phyloP scores from a whole-genome alignment of 108 stramenopile genomes.

The Conticribra guillardii region DNA sequence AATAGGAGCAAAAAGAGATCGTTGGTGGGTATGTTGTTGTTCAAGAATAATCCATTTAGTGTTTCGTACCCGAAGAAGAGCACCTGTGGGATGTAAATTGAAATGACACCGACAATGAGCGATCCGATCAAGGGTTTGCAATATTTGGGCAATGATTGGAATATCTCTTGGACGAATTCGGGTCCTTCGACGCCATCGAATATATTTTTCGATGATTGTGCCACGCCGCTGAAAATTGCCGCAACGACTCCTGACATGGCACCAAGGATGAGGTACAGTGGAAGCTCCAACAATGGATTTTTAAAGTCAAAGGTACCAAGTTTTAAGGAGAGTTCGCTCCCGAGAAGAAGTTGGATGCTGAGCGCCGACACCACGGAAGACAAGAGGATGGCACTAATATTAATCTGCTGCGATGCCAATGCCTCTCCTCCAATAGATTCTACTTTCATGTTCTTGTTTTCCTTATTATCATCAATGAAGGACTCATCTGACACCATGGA shows the following conservation, averaged over 20 bases:
- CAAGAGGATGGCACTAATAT: slow-evolving; percentile 75
- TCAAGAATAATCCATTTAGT: slow-evolving; percentile 81
- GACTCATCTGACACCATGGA: not conserved
- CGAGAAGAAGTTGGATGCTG: slow-evolving; percentile 71
- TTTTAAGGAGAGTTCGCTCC: slow-evolving; percentile 72
- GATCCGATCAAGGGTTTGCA: slow-evolving; percentile 79
- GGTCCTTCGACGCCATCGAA: slow-evolving; percentile 72
- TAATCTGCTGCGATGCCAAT: slow-evolving; percentile 51
- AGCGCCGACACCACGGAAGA: slow-evolving; percentile 82
- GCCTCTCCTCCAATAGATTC: slow-evolving; percentile 48
- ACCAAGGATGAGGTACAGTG: slow-evolving; percentile 86
- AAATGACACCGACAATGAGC: slow-evolving; percentile 75
- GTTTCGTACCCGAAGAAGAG: slow-evolving; percentile 95
- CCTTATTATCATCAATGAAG: not conserved
- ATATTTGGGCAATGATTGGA: slow-evolving; percentile 52
- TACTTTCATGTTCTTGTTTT: not conserved
- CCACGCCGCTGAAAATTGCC: slow-evolving; percentile 64
- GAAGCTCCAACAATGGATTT: slow-evolving; percentile 86
- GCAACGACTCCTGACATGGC: slow-evolving; percentile 73
- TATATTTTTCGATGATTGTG: slow-evolving; percentile 55
- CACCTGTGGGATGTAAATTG: slow-evolving; percentile 82
- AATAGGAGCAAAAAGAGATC: slow-evolving; percentile 62
- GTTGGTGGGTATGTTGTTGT: slow-evolving; percentile 52
- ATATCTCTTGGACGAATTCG: slow-evolving; percentile 41
- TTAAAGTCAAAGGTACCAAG: slow-evolving; percentile 60